Evolutionary conservation across 2,329 filamentous ascomycete species (phyloP), one percentile per base, ranked within the genome.

Genomic region (Ophiocordyceps robertsii): DNA sequence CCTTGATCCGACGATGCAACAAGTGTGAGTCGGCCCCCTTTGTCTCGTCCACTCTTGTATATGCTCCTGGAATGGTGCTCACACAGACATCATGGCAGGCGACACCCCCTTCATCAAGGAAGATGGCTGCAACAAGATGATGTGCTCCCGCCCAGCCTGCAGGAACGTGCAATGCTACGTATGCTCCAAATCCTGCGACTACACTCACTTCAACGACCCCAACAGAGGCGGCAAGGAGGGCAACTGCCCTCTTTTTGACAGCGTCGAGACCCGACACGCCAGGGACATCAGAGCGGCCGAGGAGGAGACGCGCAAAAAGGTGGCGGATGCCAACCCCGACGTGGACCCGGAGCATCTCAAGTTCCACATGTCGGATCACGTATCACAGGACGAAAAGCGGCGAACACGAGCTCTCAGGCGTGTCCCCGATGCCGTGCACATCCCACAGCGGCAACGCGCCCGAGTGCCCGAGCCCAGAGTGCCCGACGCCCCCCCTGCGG

Each of bases 81-180:
- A 55, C 49, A 16, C 49, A 38, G 50, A 3, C 11, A n/a, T 9
- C 6, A 12, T 29, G 19, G 3, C 39, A 72, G 69, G 83, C 61
- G 66, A 70, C n/a, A 74, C 77, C n/a, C 77, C 80, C 0, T 92
- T 90, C 52, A 73, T 93, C 57, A 94, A 93, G 56, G 73, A 80
- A 31, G 58, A 66, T 29, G 87, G 87, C 3, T 94, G 87, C 64
- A 93, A 93, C 63, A 89, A 89, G 61, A 85, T 94, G 74, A 70
- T 59, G 0, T 94, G 87, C 57, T 66, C 73, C 0, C 70, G 71
- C n/a, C 40, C 54, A 35, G 61, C 62, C 2, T 80, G 75, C 45
- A 6, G 43, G 3, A 72, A 75, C 37, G 53, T 71, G 0, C 74
- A 78, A 48, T 82, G 80, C 54, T 87, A 88, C 51, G 69, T 86